These are phyloP conservation scores for Leishmania aethiopica DNA, from an alignment of 208 protist genomes.

Conservation along the genomic window DNA sequence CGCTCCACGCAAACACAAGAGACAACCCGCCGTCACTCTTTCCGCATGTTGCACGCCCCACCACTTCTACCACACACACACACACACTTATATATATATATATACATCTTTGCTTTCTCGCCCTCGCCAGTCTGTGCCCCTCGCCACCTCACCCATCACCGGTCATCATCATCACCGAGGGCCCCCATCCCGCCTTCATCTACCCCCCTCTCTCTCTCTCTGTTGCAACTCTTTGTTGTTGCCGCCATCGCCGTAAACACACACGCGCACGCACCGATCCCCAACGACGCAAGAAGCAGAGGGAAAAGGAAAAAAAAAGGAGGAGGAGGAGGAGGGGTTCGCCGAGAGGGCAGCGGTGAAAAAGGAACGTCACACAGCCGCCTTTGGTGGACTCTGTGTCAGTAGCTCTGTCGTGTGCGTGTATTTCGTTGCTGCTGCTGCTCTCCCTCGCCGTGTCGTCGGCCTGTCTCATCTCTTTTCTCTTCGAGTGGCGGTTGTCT, in stretches of 20 bases:
- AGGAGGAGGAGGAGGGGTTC: no score
- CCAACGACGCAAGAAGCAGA: no score
- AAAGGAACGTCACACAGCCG: background rate
- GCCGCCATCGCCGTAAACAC: background rate
- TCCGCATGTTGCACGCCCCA: background rate
- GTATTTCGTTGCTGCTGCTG: background rate
- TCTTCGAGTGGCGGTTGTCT: background rate
- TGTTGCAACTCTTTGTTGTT: background rate
- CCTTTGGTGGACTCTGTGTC: background rate
- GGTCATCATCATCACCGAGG: background rate
- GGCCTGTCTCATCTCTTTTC: background rate
- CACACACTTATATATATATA: background rate
- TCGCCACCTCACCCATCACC: background rate
- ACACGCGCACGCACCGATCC: no score
- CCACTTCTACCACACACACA: background rate
- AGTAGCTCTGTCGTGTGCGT: background rate
- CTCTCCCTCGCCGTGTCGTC: background rate
- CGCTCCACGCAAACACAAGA: background rate
- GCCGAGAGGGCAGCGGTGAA: no score
- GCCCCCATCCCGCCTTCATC: background rate
- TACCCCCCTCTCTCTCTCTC: background rate
- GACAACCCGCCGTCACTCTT: background rate
- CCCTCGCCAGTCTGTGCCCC: background rate
- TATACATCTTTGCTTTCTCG: background rate
- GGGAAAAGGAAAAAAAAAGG: no score